Conservation (phyloP, 495 filamentous ascomycete genomes). For the Friedmanniomyces simplex region DNA sequence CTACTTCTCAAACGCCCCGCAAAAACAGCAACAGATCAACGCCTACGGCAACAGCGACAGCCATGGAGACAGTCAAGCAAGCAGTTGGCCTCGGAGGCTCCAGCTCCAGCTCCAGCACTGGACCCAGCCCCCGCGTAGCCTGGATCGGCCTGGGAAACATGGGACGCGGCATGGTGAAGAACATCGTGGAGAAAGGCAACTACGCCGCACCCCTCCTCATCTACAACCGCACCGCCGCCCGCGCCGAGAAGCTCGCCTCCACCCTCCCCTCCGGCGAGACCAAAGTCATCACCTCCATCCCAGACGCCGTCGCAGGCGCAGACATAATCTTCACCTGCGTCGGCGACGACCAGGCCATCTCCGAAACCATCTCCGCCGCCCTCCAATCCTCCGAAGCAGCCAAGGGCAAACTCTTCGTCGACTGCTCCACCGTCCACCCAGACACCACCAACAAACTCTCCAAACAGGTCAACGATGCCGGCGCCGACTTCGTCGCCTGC, state of each 20-base stretch:
- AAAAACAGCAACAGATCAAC: too few species aligned
- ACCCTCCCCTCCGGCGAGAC: slow-evolving; percentile 42
- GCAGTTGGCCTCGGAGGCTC: too few species aligned
- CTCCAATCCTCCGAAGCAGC: slow-evolving; percentile 27
- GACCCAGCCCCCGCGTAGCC: slow-evolving; percentile 43
- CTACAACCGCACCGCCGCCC: slow-evolving; percentile 56
- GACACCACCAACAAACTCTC: slow-evolving; percentile 61
- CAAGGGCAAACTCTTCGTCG: slow-evolving; percentile 65
- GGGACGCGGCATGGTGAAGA: slow-evolving; percentile 82
- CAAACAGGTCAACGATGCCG: slow-evolving; percentile 42
- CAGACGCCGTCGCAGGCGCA: slow-evolving; percentile 54
- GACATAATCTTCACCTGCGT: slow-evolving; percentile 81
- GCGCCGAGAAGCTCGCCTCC: slow-evolving; percentile 30
- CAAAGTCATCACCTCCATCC: slow-evolving; percentile 47
- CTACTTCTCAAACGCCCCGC: too few species aligned
- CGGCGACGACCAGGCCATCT: slow-evolving; percentile 65
- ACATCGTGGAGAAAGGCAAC: slow-evolving; percentile 65
- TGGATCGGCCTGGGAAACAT: slow-evolving; percentile 92
- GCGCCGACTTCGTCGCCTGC: slow-evolving; percentile 65
- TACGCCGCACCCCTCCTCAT: slow-evolving; percentile 59
- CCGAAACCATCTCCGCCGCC: slow-evolving; percentile 41
- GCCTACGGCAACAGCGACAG: too few species aligned
- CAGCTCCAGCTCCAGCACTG: too few species aligned
- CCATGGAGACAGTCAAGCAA: too few species aligned
- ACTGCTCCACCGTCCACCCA: slow-evolving; percentile 83